Base-by-base conservation (phyloP, 177 flowering plant genomes). In the Vitis hybrid region DNA sequence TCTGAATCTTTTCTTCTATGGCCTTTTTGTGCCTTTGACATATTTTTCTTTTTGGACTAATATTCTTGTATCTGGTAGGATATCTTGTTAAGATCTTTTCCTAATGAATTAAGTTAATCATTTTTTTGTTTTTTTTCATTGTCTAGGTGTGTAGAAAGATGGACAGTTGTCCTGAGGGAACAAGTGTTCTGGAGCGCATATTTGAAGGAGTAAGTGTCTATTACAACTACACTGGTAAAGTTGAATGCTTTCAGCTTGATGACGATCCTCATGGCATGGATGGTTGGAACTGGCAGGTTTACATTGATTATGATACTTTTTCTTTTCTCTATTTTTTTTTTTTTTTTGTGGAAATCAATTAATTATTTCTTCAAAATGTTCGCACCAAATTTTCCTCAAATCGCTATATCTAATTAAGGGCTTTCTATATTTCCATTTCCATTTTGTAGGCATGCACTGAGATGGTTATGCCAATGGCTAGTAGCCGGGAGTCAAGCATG, bases 221-320 rank as follows among this genome's bases (percentile, higher is more conserved):
- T 65, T 94, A 94, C 80, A 94, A 94, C 74, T 91, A 82, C 69
- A 92, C 94, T 60, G 98, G 97, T 68, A 54, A 75, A 32, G 88
- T 75, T 67, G 74, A 85, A 10, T 94, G 97, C 83, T 94, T 94
- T 77, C 74, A 91, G 67, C 72, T 92, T 77, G 85, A 81, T 70
- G 97, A 88, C 77, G 93, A 92, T 77, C 93, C 93, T 70, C 93
- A 90, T 79, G 98, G 98, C 75, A 71, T 88, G 92, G 72, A 75
- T 80, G 98, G 97, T 70, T 89, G 98, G 98, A 74, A 91, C 75
- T 94, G 96, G 94, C 97, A 94, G 98, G 97, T 90, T 9, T 19
- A 21, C 30, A 55, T 49, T 9, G 66, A 48, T 6, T 61, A 52
- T 11, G 8, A n/a, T 14, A 7, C 13, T 3, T 32, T 3, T 45